Percentiles rank a stretch among this genome's conserved stretches.
phyloP scores from a whole-genome alignment of 2,329 filamentous ascomycete genomes.

The Colletotrichum sp. region DNA sequence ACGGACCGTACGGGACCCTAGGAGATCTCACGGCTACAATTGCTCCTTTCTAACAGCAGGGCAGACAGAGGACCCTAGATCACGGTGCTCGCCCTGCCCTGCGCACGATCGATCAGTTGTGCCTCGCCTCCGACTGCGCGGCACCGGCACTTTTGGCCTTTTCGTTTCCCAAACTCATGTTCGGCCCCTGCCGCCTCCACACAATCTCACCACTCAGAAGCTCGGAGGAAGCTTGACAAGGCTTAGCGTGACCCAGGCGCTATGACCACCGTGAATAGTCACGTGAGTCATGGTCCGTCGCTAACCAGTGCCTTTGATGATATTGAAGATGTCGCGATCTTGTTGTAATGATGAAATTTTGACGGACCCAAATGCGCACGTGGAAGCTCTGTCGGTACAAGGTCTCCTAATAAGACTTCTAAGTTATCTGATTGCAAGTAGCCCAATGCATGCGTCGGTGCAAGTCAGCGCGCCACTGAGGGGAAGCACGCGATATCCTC shows the following conservation, averaged over 20 bases:
- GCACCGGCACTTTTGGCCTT: conserved; percentile 6
- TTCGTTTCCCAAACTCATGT: neutral
- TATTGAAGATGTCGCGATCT: neutral
- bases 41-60: neutral
- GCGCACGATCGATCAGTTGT: neutral
- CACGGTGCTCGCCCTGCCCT: conserved; percentile 3
- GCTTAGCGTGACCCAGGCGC: conserved; percentile 29
- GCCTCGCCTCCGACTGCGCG: neutral
- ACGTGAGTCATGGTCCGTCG: conserved; percentile 21
- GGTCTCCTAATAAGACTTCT: neutral
- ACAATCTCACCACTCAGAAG: conserved; percentile 6
- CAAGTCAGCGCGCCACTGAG: neutral
- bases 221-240: conserved; percentile 22
- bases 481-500: neutral
- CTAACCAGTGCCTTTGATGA: neutral
- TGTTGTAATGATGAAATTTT: neutral
- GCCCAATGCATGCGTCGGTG: neutral
- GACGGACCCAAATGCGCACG: neutral
- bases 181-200: conserved; percentile 18
- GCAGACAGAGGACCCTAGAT: neutral
- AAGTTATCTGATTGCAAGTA: neutral
- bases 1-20: neutral
- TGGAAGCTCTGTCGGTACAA: neutral
- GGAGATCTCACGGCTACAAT: neutral
- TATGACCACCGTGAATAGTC: conserved; percentile 30